Percentiles rank a stretch among this genome's conserved stretches.
Evolutionary conservation across 441 rosid genomes (phyloP).

Genomic region (Erodium chrysanthum): DNA sequence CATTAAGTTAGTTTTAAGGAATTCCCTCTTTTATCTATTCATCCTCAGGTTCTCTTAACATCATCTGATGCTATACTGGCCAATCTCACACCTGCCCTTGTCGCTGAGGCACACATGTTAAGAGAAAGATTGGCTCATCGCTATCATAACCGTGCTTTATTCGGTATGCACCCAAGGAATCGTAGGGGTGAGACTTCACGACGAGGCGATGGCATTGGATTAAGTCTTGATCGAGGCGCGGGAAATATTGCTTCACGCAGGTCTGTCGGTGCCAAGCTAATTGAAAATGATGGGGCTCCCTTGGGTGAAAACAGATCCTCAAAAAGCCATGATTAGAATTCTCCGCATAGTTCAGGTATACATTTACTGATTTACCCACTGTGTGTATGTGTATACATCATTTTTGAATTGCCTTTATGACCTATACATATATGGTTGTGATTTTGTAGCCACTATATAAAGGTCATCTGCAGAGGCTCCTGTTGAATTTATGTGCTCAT

Average conservation of each 20-base stretch:
- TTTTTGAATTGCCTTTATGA: constrained; percentile 7
- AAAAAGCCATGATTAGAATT: constrained; percentile 77
- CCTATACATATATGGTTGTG: constrained; percentile 15
- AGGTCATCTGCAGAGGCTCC: constrained; percentile 90
- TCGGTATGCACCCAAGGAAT: constrained; percentile 92
- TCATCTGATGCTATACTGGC: constrained; percentile 97
- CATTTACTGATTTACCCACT: neutral
- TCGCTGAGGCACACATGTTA: constrained; percentile 97
- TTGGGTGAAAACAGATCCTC: constrained; percentile 68
- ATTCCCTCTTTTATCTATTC: constrained; percentile 3
- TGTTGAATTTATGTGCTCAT: constrained; percentile 86
- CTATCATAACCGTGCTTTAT: constrained; percentile 69
- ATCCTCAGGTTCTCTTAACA: constrained; percentile 72
- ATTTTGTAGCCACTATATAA: constrained; percentile 76
- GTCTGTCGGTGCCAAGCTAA: constrained; percentile 48
- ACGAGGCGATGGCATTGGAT: constrained; percentile 67
- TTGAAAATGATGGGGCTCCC: constrained; percentile 91
- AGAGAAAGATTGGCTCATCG: constrained; percentile 96
- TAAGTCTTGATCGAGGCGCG: constrained; percentile 55
- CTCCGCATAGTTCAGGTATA: constrained; percentile 90
- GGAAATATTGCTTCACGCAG: constrained; percentile 56
- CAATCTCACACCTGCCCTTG: constrained; percentile 95
- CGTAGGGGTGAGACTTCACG: constrained; percentile 95
- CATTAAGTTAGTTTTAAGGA: too few species aligned
- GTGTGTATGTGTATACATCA: constrained; percentile 3